Percentiles rank a stretch among this genome's conserved stretches.
phyloP scores from a whole-genome alignment of 345 rosid genomes.

The Ceriops decandra region DNA sequence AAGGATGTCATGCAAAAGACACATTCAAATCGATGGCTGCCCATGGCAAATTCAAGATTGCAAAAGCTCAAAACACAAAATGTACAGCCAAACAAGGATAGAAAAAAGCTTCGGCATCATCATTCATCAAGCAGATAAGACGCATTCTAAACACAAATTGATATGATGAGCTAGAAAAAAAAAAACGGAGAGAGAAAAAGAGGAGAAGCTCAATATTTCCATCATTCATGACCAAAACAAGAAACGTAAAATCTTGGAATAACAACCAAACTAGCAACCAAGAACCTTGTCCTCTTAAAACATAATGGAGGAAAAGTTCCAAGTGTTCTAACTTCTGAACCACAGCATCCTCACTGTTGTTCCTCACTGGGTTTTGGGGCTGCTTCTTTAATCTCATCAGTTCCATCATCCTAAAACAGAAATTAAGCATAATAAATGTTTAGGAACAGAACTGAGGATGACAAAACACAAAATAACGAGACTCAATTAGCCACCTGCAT shows the following conservation, averaged over 20 bases:
- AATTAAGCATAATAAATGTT: not conserved
- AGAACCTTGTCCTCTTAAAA: conserved; percentile 53
- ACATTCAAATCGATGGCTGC: no score
- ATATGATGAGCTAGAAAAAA: conserved; percentile 13
- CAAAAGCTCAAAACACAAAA: no score
- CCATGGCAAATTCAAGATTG: no score
- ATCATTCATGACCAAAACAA: conserved; percentile 36
- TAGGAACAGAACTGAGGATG: not conserved
- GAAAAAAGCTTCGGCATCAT: not conserved
- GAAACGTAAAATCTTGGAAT: conserved; percentile 37
- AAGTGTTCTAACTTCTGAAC: conserved; percentile 32
- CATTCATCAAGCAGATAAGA: conserved; percentile 19
- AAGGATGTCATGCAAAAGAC: no score
- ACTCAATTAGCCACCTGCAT: conserved; percentile 57
- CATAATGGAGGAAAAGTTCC: conserved; percentile 56
- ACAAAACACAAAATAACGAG: not conserved
- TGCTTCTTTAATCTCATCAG: conserved; percentile 84
- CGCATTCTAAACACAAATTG: conserved; percentile 16
- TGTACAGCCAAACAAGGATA: no score
- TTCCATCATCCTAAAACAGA: conserved; percentile 66
- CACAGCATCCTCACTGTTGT: conserved; percentile 38
- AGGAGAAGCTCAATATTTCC: conserved; percentile 26
- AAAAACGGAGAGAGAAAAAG: not conserved
- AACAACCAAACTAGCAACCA: conserved; percentile 38
- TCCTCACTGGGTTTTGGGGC: conserved; percentile 59